These are phyloP conservation scores for Penicillium sp. DNA, from an alignment of 2,329 filamentous ascomycete species.

Conservation along the genomic window DNA sequence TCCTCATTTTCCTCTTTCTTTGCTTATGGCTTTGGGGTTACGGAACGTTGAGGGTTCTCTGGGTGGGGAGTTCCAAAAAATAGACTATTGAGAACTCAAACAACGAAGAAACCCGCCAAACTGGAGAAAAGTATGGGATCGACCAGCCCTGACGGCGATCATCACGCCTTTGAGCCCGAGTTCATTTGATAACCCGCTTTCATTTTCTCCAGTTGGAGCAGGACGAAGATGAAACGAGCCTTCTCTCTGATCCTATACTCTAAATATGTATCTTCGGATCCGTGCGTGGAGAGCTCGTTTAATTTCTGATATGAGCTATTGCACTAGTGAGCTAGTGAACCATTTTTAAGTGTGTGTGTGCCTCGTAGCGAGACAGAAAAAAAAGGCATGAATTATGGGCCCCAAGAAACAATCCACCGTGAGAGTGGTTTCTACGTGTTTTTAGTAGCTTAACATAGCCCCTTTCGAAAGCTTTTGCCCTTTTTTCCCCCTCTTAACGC, in stretches of 20 bases:
- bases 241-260: background rate
- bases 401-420: background rate
- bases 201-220: background rate
- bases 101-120: background rate
- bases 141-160: slow-evolving; percentile 1
- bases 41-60: background rate
- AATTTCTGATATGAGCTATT: background rate
- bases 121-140: background rate
- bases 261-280: background rate
- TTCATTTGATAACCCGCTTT: background rate
- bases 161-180: slow-evolving; percentile 1
- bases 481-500: background rate
- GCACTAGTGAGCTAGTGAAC: background rate
- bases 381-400: no score
- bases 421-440: background rate
- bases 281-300: background rate
- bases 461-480: background rate
- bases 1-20: background rate
- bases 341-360: background rate
- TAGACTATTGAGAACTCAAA: background rate
- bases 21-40: background rate
- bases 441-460: background rate
- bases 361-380: background rate
- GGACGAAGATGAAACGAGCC: slow-evolving; percentile 1
- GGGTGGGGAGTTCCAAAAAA: background rate